Percentiles rank a stretch among this genome's conserved stretches.
phyloP scores from a whole-genome alignment of 2,329 filamentous ascomycete genomes.

The Penicillium psychrosexuale region DNA sequence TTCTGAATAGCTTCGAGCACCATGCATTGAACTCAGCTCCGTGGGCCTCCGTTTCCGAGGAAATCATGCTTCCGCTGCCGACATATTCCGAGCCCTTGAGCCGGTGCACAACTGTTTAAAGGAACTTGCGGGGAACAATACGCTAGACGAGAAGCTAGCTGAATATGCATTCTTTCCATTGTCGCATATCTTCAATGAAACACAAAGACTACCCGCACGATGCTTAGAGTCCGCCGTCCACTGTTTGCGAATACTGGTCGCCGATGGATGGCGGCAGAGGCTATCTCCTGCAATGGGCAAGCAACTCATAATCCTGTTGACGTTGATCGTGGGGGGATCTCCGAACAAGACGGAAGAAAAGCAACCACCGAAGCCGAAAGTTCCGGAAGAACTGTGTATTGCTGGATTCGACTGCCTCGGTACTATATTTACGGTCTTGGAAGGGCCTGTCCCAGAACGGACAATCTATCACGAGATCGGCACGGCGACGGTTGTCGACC shows the following conservation, averaged over 20 bases:
- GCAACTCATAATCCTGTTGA: constrained; percentile 80
- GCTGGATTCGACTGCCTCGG: constrained; percentile 69
- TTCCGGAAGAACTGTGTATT: constrained; percentile 68
- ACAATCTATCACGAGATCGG: constrained; percentile 51
- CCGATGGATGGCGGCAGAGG: constrained; percentile 72
- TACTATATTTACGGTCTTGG: constrained; percentile 61
- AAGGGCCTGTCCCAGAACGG: constrained; percentile 45
- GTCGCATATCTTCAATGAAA: constrained; percentile 76
- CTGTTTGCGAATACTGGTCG: constrained; percentile 70
- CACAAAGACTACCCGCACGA: constrained; percentile 66
- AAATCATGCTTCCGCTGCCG: constrained; percentile 43
- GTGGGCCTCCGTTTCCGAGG: constrained; percentile 51
- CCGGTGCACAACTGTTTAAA: constrained; percentile 40
- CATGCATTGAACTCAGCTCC: constrained; percentile 58
- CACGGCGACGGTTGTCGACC: constrained; percentile 74
- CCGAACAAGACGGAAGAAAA: constrained; percentile 51
- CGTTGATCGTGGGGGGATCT: constrained; percentile 73
- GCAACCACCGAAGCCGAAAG: constrained; percentile 33
- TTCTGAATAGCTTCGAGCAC: constrained; percentile 51
- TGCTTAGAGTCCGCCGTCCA: constrained; percentile 70
- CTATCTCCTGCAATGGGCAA: constrained; percentile 71
- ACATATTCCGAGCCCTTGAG: constrained; percentile 50
- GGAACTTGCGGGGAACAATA: constrained; percentile 40
- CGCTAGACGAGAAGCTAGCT: constrained; percentile 75
- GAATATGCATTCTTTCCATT: constrained; percentile 96